phyloP scores from a whole-genome alignment of 2,329 filamentous ascomycete species.

The Pseudocercospora fijiensis region DNA sequence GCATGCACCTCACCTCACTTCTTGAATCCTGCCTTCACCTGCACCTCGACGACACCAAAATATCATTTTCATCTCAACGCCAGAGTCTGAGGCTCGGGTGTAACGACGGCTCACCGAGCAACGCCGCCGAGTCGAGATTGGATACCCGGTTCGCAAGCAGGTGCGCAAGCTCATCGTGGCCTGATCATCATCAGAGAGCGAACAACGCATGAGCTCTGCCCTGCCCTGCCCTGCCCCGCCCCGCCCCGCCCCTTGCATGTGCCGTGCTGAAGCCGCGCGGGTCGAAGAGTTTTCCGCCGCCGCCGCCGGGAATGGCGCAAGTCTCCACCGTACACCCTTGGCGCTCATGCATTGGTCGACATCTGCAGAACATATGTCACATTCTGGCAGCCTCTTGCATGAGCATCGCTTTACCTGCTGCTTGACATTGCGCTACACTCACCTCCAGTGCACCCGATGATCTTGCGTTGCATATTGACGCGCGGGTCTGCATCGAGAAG shows the following conservation, averaged over 20 bases:
- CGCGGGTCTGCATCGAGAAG: constrained; percentile 1
- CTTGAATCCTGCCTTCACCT: background rate
- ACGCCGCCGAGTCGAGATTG: background rate
- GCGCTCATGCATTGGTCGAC: constrained; percentile 8
- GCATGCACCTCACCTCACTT: constrained; percentile 15
- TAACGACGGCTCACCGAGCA: constrained; percentile 9
- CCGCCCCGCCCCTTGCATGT: constrained; percentile 5
- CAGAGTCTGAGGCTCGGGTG: background rate
- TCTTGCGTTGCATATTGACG: constrained; percentile 4
- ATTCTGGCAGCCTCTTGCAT: constrained; percentile 10
- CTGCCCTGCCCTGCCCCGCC: too few species aligned
- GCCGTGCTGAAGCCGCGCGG: constrained; percentile 6
- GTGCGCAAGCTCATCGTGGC: constrained; percentile 14
- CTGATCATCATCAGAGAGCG: constrained; percentile 7
- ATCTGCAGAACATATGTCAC: constrained; percentile 9
- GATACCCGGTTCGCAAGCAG: constrained; percentile 9
- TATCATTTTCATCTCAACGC: background rate
- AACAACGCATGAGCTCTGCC: constrained; percentile 5
- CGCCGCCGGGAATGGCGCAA: constrained; percentile 11
- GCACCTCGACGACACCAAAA: background rate
- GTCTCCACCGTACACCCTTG: constrained; percentile 4
- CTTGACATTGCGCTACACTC: background rate
- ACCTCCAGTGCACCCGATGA: background rate
- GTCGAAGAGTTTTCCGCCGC: constrained; percentile 9
- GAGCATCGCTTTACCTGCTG: background rate